Evolutionary conservation across 257 asterid species (phyloP).

Genomic region (Ajuga chamaepitys): DNA sequence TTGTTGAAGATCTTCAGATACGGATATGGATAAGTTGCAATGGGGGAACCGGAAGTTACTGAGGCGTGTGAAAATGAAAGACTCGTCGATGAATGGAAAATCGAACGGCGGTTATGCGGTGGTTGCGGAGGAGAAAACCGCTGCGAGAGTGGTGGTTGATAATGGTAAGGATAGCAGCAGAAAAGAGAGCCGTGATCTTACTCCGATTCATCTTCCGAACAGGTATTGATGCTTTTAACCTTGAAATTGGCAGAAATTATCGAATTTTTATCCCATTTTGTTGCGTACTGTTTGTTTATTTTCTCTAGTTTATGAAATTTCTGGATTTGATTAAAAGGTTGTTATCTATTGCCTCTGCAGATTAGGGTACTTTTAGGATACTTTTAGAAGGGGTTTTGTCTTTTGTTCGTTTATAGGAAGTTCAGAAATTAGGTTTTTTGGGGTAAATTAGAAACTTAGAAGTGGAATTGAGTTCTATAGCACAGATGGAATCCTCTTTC

Average conservation of each 20-base stretch:
- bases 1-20: constrained; percentile 13
- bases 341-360: too few species aligned
- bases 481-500: too few species aligned
- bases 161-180: constrained; percentile 13
- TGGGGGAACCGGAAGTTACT: constrained; percentile 73
- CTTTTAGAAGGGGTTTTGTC: too few species aligned
- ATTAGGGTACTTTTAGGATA: too few species aligned
- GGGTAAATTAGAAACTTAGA: too few species aligned
- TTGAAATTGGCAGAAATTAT: background rate
- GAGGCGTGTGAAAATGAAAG: constrained; percentile 48
- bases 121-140: constrained; percentile 40
- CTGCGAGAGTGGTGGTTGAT: constrained; percentile 49
- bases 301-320: background rate
- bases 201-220: constrained; percentile 38
- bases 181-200: constrained; percentile 30
- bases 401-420: too few species aligned
- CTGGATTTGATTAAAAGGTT: background rate
- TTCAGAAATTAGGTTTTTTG: too few species aligned
- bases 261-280: background rate
- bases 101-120: constrained; percentile 24
- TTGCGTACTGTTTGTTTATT: background rate
- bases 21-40: constrained; percentile 50
- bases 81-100: constrained; percentile 36
- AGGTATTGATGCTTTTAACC: constrained; percentile 28
- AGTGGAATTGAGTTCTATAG: too few species aligned